A percentile compares a stretch with the other conserved stretches of the same genome.
These are phyloP conservation scores for Yamadazyma buinensis DNA, from an alignment of 1,139 yeast species.

Conservation along the genomic window DNA sequence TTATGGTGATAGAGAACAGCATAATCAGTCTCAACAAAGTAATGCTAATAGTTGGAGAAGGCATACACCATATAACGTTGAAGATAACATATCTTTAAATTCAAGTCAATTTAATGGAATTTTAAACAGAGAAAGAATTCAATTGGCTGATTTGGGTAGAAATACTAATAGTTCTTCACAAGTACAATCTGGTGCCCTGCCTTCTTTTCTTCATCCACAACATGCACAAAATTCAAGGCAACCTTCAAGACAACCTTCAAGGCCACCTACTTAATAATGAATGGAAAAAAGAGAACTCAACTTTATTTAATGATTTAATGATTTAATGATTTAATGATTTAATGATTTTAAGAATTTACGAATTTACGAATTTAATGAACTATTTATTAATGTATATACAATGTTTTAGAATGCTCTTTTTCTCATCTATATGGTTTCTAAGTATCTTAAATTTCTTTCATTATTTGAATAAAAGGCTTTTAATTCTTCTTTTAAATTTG, in stretches of 20 bases:
- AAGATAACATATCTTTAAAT: conserved; percentile 17
- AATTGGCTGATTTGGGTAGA: conserved; percentile 8
- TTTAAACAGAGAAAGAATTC: conserved; percentile 10
- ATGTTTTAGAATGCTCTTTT: too few species aligned
- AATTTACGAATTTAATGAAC: too few species aligned
- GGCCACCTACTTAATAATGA: not conserved
- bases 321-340: not conserved
- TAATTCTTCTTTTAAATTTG: not conserved
- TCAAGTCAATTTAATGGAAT: conserved; percentile 13
- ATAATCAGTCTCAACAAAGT: conserved; percentile 14
- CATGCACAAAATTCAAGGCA: too few species aligned
- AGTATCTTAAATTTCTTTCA: conserved; percentile 2
- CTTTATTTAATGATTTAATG: too few species aligned
- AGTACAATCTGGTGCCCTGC: not conserved
- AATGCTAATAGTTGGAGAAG: conserved; percentile 19
- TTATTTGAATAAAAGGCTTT: not conserved
- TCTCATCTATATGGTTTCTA: conserved; percentile 3
- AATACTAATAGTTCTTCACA: conserved; percentile 2
- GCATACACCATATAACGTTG: conserved; percentile 18
- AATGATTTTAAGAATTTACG: conserved; percentile 1
- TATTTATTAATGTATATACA: too few species aligned
- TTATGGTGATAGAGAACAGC: conserved; percentile 14
- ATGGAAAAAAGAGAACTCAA: too few species aligned
- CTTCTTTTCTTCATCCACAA: not conserved
- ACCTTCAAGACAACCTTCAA: not conserved